Evolutionary conservation across 768 basidiomycete species (phyloP).

Genomic region (Boletus bicolor): DNA sequence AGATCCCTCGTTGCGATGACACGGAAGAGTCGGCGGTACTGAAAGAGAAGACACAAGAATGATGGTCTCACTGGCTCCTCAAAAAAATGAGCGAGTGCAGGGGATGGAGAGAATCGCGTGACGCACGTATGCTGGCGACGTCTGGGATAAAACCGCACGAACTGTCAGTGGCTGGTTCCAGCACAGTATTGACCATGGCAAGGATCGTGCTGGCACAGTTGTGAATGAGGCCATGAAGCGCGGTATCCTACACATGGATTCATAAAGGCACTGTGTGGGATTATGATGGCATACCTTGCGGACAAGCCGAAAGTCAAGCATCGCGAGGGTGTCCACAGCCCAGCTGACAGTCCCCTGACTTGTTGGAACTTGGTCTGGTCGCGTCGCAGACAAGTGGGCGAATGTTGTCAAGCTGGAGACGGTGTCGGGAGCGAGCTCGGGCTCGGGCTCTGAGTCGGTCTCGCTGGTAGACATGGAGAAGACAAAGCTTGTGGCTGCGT

Average conservation of each 20-base stretch:
- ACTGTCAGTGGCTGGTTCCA: slow-evolving; percentile 1
- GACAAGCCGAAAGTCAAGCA: slow-evolving; percentile 30
- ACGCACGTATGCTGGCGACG: slow-evolving; percentile 23
- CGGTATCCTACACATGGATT: slow-evolving; percentile 28
- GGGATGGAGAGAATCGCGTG: background rate
- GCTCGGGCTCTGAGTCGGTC: slow-evolving; percentile 59
- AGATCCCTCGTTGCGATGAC: slow-evolving; percentile 37
- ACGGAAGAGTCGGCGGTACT: slow-evolving; percentile 49
- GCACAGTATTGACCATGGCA: slow-evolving; percentile 28
- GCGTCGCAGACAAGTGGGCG: slow-evolving; percentile 15
- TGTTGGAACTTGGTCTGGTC: background rate
- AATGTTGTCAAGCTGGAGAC: slow-evolving; percentile 20
- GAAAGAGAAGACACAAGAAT: slow-evolving; percentile 44
- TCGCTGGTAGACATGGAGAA: slow-evolving; percentile 41
- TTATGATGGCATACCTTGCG: slow-evolving; percentile 22
- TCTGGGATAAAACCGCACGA: slow-evolving; percentile 9
- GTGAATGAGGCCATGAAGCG: slow-evolving; percentile 34
- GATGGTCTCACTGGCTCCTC: slow-evolving; percentile 28
- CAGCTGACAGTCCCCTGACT: slow-evolving; percentile 16
- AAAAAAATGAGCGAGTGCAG: slow-evolving; percentile 5
- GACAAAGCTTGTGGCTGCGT: background rate
- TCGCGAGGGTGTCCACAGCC: slow-evolving; percentile 24
- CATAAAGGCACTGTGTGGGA: background rate
- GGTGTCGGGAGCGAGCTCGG: slow-evolving; percentile 11
- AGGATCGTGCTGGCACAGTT: slow-evolving; percentile 34